Evolutionary conservation across 805 yeast genomes (phyloP).

Genomic region (Candida tibetensis): DNA sequence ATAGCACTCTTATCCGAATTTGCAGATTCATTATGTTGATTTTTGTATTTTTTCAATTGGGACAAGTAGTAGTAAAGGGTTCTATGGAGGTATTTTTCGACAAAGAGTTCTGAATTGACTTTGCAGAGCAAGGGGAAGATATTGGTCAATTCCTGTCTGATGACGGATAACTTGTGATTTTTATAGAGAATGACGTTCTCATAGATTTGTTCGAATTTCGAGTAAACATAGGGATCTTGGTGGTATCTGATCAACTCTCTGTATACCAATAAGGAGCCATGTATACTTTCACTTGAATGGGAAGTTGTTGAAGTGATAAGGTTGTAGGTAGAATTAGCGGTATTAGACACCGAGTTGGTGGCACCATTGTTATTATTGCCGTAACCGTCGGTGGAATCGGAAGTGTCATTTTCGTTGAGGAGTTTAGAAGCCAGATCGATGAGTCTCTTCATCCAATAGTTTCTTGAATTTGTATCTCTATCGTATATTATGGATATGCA

Average conservation of each 20-base stretch:
- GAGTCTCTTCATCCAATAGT: slow-evolving; percentile 71
- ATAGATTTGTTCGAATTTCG: slow-evolving; percentile 73
- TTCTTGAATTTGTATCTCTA: slow-evolving; percentile 68
- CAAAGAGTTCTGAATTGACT: slow-evolving; percentile 72
- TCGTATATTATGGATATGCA: slow-evolving; percentile 78
- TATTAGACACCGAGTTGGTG: neutral
- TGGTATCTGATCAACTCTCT: slow-evolving; percentile 67
- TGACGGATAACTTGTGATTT: slow-evolving; percentile 71
- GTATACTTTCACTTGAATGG: slow-evolving; percentile 63
- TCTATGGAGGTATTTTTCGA: slow-evolving; percentile 75
- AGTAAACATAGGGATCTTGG: slow-evolving; percentile 69
- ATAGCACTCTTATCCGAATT: slow-evolving; percentile 69
- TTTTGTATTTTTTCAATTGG: slow-evolving; percentile 67
- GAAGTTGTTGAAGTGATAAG: slow-evolving; percentile 19
- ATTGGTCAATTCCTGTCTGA: slow-evolving; percentile 80
- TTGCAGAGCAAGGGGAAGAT: slow-evolving; percentile 81
- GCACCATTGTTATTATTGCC: slow-evolving; percentile 7
- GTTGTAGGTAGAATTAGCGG: slow-evolving; percentile 18
- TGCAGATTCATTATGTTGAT: slow-evolving; percentile 35
- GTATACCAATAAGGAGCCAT: slow-evolving; percentile 80
- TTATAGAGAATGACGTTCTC: slow-evolving; percentile 70
- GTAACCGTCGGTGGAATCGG: slow-evolving; percentile 9
- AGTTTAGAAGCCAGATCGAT: slow-evolving; percentile 67
- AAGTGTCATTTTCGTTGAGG: slow-evolving; percentile 35
- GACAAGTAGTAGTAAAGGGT: slow-evolving; percentile 74